phyloP scores from a whole-genome alignment of 306 rosid genomes.

The Sicyos edulis region DNA sequence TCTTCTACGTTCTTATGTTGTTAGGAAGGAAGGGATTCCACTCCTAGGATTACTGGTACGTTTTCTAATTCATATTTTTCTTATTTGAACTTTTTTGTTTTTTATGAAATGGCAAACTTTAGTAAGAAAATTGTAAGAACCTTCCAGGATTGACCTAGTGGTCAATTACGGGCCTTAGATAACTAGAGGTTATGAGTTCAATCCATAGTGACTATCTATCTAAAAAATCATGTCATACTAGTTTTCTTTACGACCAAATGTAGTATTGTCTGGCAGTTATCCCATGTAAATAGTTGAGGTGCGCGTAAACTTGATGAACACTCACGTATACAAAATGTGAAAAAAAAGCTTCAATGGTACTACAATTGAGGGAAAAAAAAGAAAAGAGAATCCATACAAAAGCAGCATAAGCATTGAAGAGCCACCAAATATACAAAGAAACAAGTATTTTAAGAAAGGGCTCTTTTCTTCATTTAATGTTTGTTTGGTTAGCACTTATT shows the following conservation, averaged over 20 bases:
- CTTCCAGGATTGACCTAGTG: too few species aligned
- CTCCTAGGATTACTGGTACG: slow-evolving; percentile 87
- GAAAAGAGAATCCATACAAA: background rate
- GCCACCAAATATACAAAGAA: background rate
- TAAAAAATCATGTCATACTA: too few species aligned
- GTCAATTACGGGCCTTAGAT: too few species aligned
- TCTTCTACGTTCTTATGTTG: slow-evolving; percentile 85
- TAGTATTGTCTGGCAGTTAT: too few species aligned
- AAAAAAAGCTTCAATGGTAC: background rate
- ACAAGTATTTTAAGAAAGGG: background rate
- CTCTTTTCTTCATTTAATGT: background rate
- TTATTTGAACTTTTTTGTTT: background rate
- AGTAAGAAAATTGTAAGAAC: background rate
- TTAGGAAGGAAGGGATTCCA: slow-evolving; percentile 72
- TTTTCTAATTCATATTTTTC: slow-evolving; percentile 12
- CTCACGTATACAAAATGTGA: too few species aligned
- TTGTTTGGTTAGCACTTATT: background rate
- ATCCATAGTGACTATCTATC: too few species aligned
- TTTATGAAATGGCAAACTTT: background rate
- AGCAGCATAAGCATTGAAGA: background rate
- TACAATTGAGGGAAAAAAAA: background rate
- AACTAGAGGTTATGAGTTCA: too few species aligned
- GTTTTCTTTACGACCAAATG: too few species aligned
- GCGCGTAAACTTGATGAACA: too few species aligned
- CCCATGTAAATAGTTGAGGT: too few species aligned